phyloP scores from a whole-genome alignment of 768 basidiomycete species.

The Punctularia strigosozonata region DNA sequence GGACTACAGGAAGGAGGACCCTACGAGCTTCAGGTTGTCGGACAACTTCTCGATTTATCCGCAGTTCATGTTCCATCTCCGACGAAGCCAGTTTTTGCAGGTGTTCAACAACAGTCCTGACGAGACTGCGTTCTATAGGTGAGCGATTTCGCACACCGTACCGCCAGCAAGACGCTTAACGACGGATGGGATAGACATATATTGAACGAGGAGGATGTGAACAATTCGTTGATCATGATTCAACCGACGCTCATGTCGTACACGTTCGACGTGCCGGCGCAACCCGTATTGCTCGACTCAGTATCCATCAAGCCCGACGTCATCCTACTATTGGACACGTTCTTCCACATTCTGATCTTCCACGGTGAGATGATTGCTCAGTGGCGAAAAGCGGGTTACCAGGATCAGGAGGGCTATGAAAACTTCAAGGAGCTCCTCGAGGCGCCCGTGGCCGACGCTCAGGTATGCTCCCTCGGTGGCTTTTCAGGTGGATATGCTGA shows the following conservation, averaged over 20 bases:
- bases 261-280: constrained; percentile 81
- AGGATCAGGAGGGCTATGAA: constrained; percentile 97
- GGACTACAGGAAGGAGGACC: constrained; percentile 96
- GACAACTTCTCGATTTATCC: constrained; percentile 99
- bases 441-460: constrained; percentile 78
- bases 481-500: not conserved
- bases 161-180: constrained; percentile 4
- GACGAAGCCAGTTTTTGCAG: constrained; percentile 95
- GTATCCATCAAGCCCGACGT: constrained; percentile 97
- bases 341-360: constrained; percentile 99
- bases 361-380: constrained; percentile 95
- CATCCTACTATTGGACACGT: constrained; percentile 92
- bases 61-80: constrained; percentile 99
- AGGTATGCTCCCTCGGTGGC: constrained; percentile 30
- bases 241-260: constrained; percentile 99
- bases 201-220: constrained; percentile 94
- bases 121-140: constrained; percentile 98
- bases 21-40: constrained; percentile 80
- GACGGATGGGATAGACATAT: constrained; percentile 83
- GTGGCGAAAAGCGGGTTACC: constrained; percentile 97
- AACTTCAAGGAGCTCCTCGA: constrained; percentile 94
- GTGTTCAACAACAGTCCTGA: constrained; percentile 99
- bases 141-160: constrained; percentile 12
- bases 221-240: constrained; percentile 99
- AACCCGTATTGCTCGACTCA: constrained; percentile 93